A percentile compares a stretch with the other conserved stretches of the same genome.
These are phyloP conservation scores for Hirschfeldia incana DNA, from an alignment of 345 rosid genomes.

Conservation along the genomic window DNA sequence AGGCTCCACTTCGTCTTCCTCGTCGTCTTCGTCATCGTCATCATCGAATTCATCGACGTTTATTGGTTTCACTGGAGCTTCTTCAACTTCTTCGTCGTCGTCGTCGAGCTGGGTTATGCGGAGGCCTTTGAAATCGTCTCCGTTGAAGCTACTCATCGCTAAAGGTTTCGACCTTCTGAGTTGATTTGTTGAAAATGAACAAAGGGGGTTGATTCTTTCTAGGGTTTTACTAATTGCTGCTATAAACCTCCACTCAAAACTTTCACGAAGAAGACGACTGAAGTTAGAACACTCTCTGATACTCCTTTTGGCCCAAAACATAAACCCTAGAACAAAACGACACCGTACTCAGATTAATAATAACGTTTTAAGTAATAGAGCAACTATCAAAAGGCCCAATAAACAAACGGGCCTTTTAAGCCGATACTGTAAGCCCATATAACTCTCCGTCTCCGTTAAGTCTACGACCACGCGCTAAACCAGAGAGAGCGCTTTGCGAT, in stretches of 20 bases:
- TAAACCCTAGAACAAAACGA: not conserved
- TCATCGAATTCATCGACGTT: slow-evolving; percentile 48
- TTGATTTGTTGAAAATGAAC: slow-evolving; percentile 1
- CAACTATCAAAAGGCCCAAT: not conserved
- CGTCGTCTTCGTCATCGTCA: slow-evolving; percentile 62
- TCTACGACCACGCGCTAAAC: slow-evolving; percentile 18
- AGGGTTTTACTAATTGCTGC: slow-evolving; percentile 19
- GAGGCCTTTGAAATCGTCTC: slow-evolving; percentile 55
- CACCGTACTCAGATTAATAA: not conserved
- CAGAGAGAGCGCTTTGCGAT: not conserved
- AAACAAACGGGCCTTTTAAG: not conserved
- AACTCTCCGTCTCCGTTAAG: not conserved
- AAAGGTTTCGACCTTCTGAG: not conserved
- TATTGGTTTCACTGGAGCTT: slow-evolving; percentile 20
- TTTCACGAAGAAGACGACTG: slow-evolving; percentile 12
- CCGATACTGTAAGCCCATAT: slow-evolving; percentile 1
- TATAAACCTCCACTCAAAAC: slow-evolving; percentile 7
- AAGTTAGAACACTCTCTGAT: not conserved
- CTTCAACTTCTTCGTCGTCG: slow-evolving; percentile 37
- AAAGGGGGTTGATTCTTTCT: not conserved
- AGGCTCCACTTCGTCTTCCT: slow-evolving; percentile 52
- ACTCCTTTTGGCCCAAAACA: not conserved
- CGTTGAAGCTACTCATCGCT: slow-evolving; percentile 33
- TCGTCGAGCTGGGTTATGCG: slow-evolving; percentile 59
- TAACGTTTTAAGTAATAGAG: no score